Evolutionary conservation across 768 basidiomycete genomes (phyloP), one percentile per base, ranked within the genome.

Genomic region (Rubroboletus pulcherrimus): DNA sequence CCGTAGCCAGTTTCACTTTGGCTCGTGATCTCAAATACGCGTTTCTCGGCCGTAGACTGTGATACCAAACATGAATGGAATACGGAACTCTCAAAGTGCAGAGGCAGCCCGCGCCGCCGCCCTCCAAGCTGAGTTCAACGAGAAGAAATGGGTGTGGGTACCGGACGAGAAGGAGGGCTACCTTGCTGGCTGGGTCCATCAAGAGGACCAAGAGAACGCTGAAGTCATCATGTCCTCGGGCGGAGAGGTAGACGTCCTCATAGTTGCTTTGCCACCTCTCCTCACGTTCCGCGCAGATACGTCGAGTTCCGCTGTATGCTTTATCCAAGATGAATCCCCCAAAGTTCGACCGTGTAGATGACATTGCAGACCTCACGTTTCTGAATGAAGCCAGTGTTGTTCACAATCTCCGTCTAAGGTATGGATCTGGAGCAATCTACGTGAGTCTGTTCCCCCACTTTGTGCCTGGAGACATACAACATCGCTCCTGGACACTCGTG

Each of bases 121-220:
- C 19, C 82, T 87, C n/a, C 91, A 94, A 69, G 92, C 93, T 10
- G 93, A 95, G 72, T 96, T 94, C 73, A 95, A 93, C 70, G 93
- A 93, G 80, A 97, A 95, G 87, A 91, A 87, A 77, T 96, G 95
- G 91, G 93, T 98, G 7, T 98, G 96, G 96, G 89, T 95, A 26
- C 93, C 93, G 3, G 95, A 98, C 71, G 83, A 87, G 55, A 84
- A 82, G 68, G 89, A 94, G 61, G 96, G 96, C 0, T 98, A 98
- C 72, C 82, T 96, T 46, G 89, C 93, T 43, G 95, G 93, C 54
- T 96, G 92, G 92, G 89, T 98, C 26, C 82, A 91, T 56, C 85
- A 82, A 59, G 93, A 95, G 68, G 87, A 93, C 51, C 87, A 85
- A 29, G 91, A 93, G 57, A 73, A 81, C 15, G 92, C 86, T 2